Conservation (phyloP, 139 green algal species). For the Desmodesmus armatus region DNA sequence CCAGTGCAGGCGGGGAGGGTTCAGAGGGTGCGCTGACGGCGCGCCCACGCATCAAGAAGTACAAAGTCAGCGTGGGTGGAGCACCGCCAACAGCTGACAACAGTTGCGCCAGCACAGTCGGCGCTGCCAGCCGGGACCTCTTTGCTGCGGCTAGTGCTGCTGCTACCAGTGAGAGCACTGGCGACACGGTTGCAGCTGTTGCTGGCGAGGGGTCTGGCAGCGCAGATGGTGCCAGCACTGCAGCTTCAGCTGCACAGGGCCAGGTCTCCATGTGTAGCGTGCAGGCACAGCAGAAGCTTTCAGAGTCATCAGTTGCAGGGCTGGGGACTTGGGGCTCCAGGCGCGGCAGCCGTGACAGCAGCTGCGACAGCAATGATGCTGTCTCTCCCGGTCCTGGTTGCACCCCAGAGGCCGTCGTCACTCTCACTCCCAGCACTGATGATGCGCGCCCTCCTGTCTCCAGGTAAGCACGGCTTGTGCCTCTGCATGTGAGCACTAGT, state of each 20-base stretch:
- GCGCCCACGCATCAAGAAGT: no score
- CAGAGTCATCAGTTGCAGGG: background rate
- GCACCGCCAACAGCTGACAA: no score
- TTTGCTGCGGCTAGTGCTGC: background rate
- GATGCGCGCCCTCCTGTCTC: background rate
- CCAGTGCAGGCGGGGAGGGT: no score
- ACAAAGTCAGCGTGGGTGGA: no score
- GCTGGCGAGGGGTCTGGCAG: background rate
- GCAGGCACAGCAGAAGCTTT: background rate
- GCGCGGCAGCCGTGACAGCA: constrained; percentile 1
- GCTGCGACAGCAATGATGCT: background rate
- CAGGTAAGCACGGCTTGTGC: no score
- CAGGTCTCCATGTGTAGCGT: no score
- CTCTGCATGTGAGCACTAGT: no score
- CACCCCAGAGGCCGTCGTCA: background rate
- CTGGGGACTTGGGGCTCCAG: background rate
- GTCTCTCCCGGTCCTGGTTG: background rate
- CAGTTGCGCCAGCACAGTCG: background rate
- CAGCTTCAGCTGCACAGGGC: background rate
- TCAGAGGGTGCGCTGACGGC: no score
- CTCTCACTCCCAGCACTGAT: constrained; percentile 22
- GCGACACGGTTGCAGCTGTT: background rate
- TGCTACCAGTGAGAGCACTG: background rate
- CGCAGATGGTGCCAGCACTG: background rate
- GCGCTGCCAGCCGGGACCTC: background rate